These are phyloP conservation scores for Cucumis sativus DNA, from an alignment of 306 rosid species.

Conservation along the genomic window DNA sequence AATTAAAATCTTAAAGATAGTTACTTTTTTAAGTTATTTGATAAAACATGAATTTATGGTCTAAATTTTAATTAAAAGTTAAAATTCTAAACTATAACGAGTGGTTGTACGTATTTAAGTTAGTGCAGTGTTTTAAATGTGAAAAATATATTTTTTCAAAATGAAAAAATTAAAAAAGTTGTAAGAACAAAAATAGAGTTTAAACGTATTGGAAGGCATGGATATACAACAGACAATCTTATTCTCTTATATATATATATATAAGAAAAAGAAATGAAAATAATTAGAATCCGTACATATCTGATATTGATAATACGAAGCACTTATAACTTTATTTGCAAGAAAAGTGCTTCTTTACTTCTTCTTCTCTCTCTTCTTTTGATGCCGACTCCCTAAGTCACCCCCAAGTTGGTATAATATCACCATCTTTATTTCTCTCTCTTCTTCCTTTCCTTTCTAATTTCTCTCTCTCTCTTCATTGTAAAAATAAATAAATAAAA, in stretches of 20 bases:
- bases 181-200: too few species aligned
- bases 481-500: not conserved
- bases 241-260: too few species aligned
- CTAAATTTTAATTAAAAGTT: too few species aligned
- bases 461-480: not conserved
- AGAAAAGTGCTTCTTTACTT: not conserved
- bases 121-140: too few species aligned
- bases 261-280: too few species aligned
- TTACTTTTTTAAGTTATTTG: too few species aligned
- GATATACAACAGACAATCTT: not conserved
- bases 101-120: too few species aligned
- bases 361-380: not conserved
- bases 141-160: too few species aligned
- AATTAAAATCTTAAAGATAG: too few species aligned
- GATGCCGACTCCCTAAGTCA: not conserved
- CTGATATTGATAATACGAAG: not conserved
- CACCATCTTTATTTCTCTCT: not conserved
- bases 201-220: not conserved
- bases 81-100: too few species aligned
- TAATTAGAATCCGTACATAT: not conserved
- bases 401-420: not conserved
- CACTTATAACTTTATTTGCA: not conserved
- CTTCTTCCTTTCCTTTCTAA: not conserved
- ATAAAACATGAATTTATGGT: too few species aligned
- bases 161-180: too few species aligned